Evolutionary conservation across 2,329 filamentous ascomycete genomes (phyloP).

Genomic region (Beauveria pseudobassiana): DNA sequence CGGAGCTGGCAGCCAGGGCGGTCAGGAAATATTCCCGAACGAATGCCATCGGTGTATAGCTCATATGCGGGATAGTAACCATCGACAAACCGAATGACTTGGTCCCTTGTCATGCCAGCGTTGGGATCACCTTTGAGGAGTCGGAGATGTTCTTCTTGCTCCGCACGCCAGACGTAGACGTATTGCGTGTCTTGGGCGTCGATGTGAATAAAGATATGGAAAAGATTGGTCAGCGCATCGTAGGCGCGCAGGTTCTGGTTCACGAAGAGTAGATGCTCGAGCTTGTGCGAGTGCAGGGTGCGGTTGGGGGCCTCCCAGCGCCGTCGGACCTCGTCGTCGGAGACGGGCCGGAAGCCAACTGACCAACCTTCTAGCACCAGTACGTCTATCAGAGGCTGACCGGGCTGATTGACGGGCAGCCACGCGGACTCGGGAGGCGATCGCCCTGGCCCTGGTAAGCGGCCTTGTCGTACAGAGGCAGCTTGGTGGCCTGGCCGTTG

Average conservation of each 20-base stretch:
- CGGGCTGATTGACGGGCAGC: conserved; percentile 46
- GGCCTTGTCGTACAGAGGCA: conserved; percentile 82
- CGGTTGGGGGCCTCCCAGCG: conserved; percentile 43
- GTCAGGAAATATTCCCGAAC: conserved; percentile 46
- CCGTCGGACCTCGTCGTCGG: conserved; percentile 41
- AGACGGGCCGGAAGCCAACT: conserved; percentile 68
- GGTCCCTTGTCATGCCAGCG: conserved; percentile 72
- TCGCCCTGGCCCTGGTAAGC: conserved; percentile 70
- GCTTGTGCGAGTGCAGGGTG: conserved; percentile 39
- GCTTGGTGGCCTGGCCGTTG: conserved; percentile 39
- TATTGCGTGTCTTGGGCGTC: conserved; percentile 65
- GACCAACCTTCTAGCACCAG: conserved; percentile 89
- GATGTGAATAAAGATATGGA: conserved; percentile 50
- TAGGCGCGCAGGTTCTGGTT: conserved; percentile 42
- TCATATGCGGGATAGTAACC: conserved; percentile 67
- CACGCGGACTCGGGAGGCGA: conserved; percentile 55
- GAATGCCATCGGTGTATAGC: conserved; percentile 54
- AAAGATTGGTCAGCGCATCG: conserved; percentile 39
- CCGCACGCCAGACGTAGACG: conserved; percentile 76
- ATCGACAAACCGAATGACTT: conserved; percentile 67
- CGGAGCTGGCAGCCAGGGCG: conserved; percentile 50
- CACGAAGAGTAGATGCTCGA: conserved; percentile 43
- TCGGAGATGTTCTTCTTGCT: conserved; percentile 71
- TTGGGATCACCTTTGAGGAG: conserved; percentile 46
- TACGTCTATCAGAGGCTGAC: conserved; percentile 46